Evolutionary conservation across 1,139 yeast species (phyloP).

Genomic region (Torulaspora globosa): DNA sequence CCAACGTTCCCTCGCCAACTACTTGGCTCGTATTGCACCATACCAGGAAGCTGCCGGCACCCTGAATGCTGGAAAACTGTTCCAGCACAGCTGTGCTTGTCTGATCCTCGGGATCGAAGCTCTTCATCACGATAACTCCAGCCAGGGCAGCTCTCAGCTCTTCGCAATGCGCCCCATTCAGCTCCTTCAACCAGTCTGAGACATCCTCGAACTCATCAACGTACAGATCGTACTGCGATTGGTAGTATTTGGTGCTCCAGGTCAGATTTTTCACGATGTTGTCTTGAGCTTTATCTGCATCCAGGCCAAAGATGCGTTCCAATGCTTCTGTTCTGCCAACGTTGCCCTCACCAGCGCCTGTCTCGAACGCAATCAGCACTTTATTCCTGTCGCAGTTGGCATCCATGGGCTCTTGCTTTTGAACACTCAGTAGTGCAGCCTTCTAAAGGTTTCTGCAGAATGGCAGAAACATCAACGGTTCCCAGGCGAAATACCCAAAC

Average conservation of each 20-base stretch:
- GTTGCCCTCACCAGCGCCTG: not conserved
- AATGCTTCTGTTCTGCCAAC: constrained; percentile 1
- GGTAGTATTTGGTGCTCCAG: constrained; percentile 36
- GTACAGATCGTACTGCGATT: constrained; percentile 31
- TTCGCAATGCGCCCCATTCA: constrained; percentile 24
- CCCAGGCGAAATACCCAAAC: not conserved
- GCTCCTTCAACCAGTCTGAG: constrained; percentile 30
- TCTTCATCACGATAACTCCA: constrained; percentile 28
- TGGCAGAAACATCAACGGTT: not conserved
- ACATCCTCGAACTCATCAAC: constrained; percentile 31
- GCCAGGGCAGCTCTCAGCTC: constrained; percentile 32
- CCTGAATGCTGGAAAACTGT: not conserved
- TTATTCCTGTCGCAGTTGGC: constrained; percentile 14
- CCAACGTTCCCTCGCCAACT: constrained; percentile 11
- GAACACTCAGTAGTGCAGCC: not conserved
- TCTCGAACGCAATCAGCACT: constrained; percentile 14
- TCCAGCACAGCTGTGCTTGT: not conserved
- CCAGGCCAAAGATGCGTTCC: constrained; percentile 7
- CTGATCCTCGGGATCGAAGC: constrained; percentile 1
- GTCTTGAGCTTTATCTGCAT: constrained; percentile 5
- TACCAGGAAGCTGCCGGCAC: constrained; percentile 15
- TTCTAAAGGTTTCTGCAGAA: not conserved
- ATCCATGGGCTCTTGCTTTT: not conserved
- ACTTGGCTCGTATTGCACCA: constrained; percentile 13
- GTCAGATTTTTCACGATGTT: constrained; percentile 22